Evolutionary conservation across 108 stramenopile genomes (phyloP).

Genomic region (Phaeodactylum tricornutum): DNA sequence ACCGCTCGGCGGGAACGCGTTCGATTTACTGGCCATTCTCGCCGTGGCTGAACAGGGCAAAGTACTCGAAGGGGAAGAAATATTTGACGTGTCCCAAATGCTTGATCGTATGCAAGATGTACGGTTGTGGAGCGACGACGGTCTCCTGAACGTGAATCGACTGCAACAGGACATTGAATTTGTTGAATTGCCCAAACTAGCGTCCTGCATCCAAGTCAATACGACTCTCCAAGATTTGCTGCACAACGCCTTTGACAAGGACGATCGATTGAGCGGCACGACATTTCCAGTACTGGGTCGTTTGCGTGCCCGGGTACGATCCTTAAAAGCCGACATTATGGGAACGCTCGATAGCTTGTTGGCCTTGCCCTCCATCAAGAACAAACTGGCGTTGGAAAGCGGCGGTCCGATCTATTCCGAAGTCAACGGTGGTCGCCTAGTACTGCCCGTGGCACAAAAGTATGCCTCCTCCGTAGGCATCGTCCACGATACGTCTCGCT

Average conservation of each 20-base stretch:
- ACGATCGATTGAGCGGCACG: constrained; percentile 32
- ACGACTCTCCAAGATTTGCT: constrained; percentile 42
- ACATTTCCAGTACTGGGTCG: constrained; percentile 62
- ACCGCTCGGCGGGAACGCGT: constrained; percentile 32
- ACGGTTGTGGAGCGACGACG: constrained; percentile 38
- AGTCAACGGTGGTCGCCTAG: constrained; percentile 49
- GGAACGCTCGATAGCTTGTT: constrained; percentile 42
- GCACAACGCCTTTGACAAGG: constrained; percentile 54
- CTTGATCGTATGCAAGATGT: constrained; percentile 46
- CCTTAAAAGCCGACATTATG: constrained; percentile 51
- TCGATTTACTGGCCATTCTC: constrained; percentile 48
- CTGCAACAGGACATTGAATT: constrained; percentile 15
- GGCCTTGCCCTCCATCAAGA: constrained; percentile 37
- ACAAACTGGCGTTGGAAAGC: constrained; percentile 65
- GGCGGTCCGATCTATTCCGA: constrained; percentile 63
- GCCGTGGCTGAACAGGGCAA: constrained; percentile 33
- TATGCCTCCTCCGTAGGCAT: constrained; percentile 61
- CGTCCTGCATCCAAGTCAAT: constrained; percentile 38
- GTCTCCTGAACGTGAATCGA: constrained; percentile 19
- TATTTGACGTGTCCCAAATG: constrained; percentile 44
- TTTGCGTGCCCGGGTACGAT: constrained; percentile 41
- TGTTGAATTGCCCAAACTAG: constrained; percentile 43
- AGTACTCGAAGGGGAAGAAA: constrained; percentile 59
- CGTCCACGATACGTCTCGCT: constrained; percentile 79
- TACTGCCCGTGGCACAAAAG: constrained; percentile 43